Conservation (phyloP, 2,329 filamentous ascomycete genomes). For the Alternaria conjuncta region DNA sequence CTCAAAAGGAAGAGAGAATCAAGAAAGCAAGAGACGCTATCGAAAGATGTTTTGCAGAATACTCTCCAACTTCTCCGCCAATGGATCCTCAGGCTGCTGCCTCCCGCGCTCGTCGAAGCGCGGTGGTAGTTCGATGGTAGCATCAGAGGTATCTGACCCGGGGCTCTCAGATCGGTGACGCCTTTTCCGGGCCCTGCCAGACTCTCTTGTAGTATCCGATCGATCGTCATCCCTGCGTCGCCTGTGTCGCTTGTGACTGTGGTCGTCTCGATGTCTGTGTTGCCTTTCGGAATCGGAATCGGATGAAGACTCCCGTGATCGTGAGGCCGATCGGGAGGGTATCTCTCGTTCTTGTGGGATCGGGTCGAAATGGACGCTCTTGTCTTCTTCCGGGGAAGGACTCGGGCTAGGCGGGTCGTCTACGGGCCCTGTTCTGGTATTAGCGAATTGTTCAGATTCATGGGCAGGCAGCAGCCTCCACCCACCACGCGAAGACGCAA, state of each 20-base stretch:
- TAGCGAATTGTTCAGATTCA: conserved; percentile 10
- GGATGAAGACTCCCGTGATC: conserved; percentile 17
- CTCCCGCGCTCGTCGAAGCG: conserved; percentile 45
- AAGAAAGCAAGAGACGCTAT: conserved; percentile 17
- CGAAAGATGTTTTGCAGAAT: conserved; percentile 40
- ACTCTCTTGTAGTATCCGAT: conserved; percentile 23
- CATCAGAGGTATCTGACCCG: conserved; percentile 37
- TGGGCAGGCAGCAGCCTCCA: conserved; percentile 38
- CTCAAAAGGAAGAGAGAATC: neutral
- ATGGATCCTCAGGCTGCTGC: conserved; percentile 37
- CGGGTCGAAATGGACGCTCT: conserved; percentile 50
- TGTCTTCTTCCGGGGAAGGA: conserved; percentile 29
- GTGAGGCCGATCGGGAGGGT: conserved; percentile 22
- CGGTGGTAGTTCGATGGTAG: conserved; percentile 46
- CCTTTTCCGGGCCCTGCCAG: conserved; percentile 24
- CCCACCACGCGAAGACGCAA: conserved; percentile 42
- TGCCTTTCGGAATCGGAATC: conserved; percentile 7
- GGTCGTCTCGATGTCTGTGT: conserved; percentile 4
- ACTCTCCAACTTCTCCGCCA: conserved; percentile 44
- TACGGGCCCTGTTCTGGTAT: conserved; percentile 33
- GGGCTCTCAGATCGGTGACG: conserved; percentile 32
- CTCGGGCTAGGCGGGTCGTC: conserved; percentile 16
- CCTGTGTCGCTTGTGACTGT: conserved; percentile 10
- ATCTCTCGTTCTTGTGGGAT: conserved; percentile 40
- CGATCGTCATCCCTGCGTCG: conserved; percentile 23